phyloP scores from a whole-genome alignment of 2,329 filamentous ascomycete species.

The Nannizzia gypsea region DNA sequence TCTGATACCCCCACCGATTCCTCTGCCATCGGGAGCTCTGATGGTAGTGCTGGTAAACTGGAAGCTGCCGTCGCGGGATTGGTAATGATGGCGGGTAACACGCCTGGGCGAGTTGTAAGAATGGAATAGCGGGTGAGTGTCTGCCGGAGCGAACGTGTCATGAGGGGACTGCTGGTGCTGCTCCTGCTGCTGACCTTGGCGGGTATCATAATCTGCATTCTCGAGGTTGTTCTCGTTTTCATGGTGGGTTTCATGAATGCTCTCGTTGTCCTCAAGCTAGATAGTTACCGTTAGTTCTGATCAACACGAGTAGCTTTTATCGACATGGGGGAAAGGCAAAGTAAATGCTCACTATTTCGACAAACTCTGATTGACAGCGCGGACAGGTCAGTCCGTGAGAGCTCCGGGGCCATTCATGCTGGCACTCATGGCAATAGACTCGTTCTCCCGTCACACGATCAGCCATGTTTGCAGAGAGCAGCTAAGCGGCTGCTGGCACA shows the following conservation, averaged over 20 bases:
- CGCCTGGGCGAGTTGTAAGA: not conserved
- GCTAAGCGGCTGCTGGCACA: not conserved
- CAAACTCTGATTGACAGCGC: constrained; percentile 63
- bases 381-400: constrained; percentile 62
- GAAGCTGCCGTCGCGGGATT: constrained; percentile 38
- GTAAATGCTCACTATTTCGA: constrained; percentile 61
- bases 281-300: not conserved
- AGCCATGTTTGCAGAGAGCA: not conserved
- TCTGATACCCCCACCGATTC: not conserved
- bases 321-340: not conserved
- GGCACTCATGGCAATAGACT: constrained; percentile 75
- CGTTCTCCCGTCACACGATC: constrained; percentile 24
- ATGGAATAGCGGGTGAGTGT: not conserved
- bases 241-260: no score
- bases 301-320: not conserved
- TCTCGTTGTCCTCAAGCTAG: not conserved
- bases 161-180: not conserved
- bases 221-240: no score
- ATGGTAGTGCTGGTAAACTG: constrained; percentile 27
- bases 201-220: not conserved
- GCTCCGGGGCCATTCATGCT: constrained; percentile 67
- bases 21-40: constrained; percentile 11
- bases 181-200: not conserved
- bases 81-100: constrained; percentile 28
- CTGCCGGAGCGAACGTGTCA: not conserved